A percentile compares a stretch with the other conserved stretches of the same genome.
Evolutionary conservation across 768 basidiomycete genomes (phyloP).

Genomic region (Boletus rufocinnamomeus): DNA sequence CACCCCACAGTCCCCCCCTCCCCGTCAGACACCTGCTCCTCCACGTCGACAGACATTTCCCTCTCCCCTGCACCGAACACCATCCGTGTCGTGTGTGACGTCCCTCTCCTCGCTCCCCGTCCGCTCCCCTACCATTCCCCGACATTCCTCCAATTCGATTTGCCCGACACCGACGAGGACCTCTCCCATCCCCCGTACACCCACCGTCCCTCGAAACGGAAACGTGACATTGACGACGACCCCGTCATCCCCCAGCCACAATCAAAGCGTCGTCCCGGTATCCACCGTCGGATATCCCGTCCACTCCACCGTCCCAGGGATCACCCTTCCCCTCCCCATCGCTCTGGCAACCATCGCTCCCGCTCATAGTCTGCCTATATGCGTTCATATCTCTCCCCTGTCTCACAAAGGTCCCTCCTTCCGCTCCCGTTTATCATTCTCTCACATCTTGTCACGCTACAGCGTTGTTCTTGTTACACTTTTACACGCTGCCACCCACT

Average conservation of each 20-base stretch:
- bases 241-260: slow-evolving; percentile 19
- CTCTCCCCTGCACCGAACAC: slow-evolving; percentile 31
- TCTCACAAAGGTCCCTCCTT: slow-evolving; percentile 12
- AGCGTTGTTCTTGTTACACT: slow-evolving; percentile 9
- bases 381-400: neutral
- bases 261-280: slow-evolving; percentile 29
- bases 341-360: slow-evolving; percentile 23
- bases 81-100: slow-evolving; percentile 59
- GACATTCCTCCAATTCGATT: slow-evolving; percentile 66
- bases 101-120: slow-evolving; percentile 67
- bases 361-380: slow-evolving; percentile 16
- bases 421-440: neutral
- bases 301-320: slow-evolving; percentile 13
- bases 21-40: slow-evolving; percentile 42
- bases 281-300: slow-evolving; percentile 24
- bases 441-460: slow-evolving; percentile 21
- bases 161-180: slow-evolving; percentile 69
- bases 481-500: slow-evolving; percentile 6
- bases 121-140: slow-evolving; percentile 72
- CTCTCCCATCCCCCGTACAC: slow-evolving; percentile 71
- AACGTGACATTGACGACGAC: slow-evolving; percentile 37
- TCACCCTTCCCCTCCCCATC: slow-evolving; percentile 10
- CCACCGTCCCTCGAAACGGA: slow-evolving; percentile 55
- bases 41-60: slow-evolving; percentile 26
- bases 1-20: slow-evolving; percentile 42